Evolutionary conservation across 2,329 filamentous ascomycete genomes (phyloP), one percentile per base, ranked within the genome.

Genomic region (Intubia oerlemansii): DNA sequence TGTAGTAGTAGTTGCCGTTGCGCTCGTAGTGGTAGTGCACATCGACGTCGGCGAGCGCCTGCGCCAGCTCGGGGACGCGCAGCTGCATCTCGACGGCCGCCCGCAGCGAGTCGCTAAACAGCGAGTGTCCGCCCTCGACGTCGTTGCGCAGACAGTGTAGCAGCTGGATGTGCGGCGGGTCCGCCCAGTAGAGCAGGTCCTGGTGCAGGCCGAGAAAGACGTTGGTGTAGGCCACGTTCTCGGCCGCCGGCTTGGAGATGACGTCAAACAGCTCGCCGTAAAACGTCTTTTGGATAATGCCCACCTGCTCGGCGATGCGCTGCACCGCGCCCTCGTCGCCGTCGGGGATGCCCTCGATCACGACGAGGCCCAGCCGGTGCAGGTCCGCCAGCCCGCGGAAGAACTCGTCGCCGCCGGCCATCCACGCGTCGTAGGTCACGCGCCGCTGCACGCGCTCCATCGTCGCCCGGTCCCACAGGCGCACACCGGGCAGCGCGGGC

Each of bases 211-310:
- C 79, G 2, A 95, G 67, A 42, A 72, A 73, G 27, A 73, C 62
- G 42, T 65, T 73, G 1, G 85, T 93, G 52, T 95, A 82, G 8
- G 88, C 85, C 4, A 93, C 78, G 45, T 95, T 95, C 44, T 85
- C 82, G 15, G 84, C 80, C 31, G 79, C 49, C 2, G 76, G 73
- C 30, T 90, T 75, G 4, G 73, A 80, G 30, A 70, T 66, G 10
- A 95, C 85, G 48, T 93, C 77, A 70, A 84, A 95, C 0, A 81
- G 91, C 39, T 62, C 58, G 24, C 88, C 88, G 48, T 95, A 95
- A 45, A 95, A 88, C 7, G 84, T 88, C 41, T 81, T 71, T 42
- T 81, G 76, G 16, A 93, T 53, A 19, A 66, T 66, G 2, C 82
- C 84, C 34, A 95, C 77, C 29, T 71, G 66, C 4, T 59, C 56